Conservation (phyloP, 2,329 filamentous ascomycete genomes). For the Colletotrichum sp. region DNA sequence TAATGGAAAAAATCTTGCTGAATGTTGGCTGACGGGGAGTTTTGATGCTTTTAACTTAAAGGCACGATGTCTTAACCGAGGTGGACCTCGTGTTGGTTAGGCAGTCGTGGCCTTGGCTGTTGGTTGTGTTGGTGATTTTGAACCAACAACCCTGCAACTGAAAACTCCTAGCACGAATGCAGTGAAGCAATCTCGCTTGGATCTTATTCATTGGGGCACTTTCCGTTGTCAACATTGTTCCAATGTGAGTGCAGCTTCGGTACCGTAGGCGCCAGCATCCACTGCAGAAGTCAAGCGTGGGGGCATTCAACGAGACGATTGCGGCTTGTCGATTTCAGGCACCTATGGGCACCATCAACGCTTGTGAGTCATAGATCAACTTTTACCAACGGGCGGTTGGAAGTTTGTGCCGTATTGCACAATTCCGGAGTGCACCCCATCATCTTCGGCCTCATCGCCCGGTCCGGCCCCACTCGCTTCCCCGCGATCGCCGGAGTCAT, state of each 20-base stretch:
- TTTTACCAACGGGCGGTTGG: background rate
- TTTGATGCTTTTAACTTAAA: background rate
- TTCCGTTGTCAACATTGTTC: background rate
- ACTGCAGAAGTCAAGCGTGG: fast-evolving
- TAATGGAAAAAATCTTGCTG: fast-evolving
- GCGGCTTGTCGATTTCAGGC: background rate
- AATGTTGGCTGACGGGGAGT: background rate
- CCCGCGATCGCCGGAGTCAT: background rate
- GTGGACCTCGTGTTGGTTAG: background rate
- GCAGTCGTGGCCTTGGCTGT: background rate
- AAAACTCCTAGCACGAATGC: background rate
- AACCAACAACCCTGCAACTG: background rate
- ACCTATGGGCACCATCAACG: fast-evolving
- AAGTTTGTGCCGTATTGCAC: background rate
- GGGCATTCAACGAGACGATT: background rate
- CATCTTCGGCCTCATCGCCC: background rate
- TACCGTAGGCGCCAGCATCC: background rate
- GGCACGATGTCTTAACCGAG: background rate
- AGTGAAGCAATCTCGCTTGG: background rate
- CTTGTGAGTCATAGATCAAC: background rate
- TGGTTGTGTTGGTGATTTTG: background rate
- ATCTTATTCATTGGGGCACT: background rate
- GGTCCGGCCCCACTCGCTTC: background rate
- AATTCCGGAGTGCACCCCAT: fast-evolving
- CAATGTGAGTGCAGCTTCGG: background rate